Conservation (phyloP, 805 yeast species). For the Vanderwaltozyma yarrowii region DNA sequence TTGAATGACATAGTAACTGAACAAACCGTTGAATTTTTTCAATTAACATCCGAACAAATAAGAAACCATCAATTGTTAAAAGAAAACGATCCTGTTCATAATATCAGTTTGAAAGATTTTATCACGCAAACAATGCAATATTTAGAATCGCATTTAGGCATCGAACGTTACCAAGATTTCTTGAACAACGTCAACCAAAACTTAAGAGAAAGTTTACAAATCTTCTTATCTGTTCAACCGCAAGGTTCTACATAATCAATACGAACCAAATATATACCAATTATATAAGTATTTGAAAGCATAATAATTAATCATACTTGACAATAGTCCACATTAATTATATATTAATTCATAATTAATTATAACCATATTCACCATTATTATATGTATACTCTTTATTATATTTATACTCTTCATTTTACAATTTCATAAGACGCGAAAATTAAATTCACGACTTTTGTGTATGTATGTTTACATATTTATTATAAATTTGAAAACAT, state of each 20-base stretch:
- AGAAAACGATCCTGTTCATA: slow-evolving; percentile 43
- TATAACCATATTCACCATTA: no score
- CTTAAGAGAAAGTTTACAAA: slow-evolving; percentile 20
- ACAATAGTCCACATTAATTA: no score
- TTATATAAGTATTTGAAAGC: no score
- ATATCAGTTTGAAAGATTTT: slow-evolving; percentile 38
- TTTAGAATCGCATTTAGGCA: slow-evolving; percentile 20
- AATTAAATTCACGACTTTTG: no score
- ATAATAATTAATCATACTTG: no score
- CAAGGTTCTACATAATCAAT: background rate
- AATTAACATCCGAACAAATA: slow-evolving; percentile 33
- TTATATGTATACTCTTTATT: no score
- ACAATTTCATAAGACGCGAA: no score
- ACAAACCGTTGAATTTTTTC: slow-evolving; percentile 21
- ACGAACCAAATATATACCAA: background rate
- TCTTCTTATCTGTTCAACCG: slow-evolving; percentile 11
- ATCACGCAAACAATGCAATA: slow-evolving; percentile 28
- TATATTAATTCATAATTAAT: no score
- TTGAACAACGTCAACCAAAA: slow-evolving; percentile 13
- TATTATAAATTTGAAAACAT: no score
- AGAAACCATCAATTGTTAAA: slow-evolving; percentile 33
- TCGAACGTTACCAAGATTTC: slow-evolving; percentile 15
- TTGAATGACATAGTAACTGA: slow-evolving; percentile 31
- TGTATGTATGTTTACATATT: no score
- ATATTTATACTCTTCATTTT: no score